phyloP scores from a whole-genome alignment of 2,329 filamentous ascomycete genomes.

The Fusarium sp. region DNA sequence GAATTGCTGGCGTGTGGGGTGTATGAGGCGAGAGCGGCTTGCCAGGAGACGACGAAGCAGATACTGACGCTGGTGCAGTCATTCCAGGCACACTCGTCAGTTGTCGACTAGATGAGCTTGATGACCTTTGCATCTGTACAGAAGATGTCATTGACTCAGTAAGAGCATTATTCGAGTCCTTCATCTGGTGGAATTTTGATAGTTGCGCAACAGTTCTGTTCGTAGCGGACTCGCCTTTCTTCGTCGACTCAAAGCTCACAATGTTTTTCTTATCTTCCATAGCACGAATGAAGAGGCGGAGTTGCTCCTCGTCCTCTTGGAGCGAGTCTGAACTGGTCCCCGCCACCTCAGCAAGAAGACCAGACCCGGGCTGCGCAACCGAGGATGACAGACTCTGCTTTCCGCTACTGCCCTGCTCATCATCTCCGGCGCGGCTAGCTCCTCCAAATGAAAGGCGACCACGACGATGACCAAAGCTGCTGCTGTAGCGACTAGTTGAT shows the following conservation, averaged over 20 bases:
- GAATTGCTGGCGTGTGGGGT: slow-evolving; percentile 92
- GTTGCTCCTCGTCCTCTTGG: slow-evolving; percentile 87
- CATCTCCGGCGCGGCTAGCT: slow-evolving; percentile 74
- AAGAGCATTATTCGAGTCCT: slow-evolving; percentile 87
- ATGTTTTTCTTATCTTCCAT: slow-evolving; percentile 91
- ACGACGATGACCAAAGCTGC: slow-evolving; percentile 90
- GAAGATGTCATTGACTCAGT: slow-evolving; percentile 96
- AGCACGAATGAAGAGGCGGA: slow-evolving; percentile 91
- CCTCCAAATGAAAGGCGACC: slow-evolving; percentile 82
- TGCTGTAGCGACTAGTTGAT: slow-evolving; percentile 87
- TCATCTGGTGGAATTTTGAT: slow-evolving; percentile 88
- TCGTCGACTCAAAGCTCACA: slow-evolving; percentile 78
- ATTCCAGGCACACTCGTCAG: slow-evolving; percentile 74
- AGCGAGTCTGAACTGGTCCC: slow-evolving; percentile 76
- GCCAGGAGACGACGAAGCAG: slow-evolving; percentile 87
- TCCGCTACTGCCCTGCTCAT: slow-evolving; percentile 85
- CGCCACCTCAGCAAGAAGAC: slow-evolving; percentile 78
- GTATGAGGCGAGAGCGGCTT: slow-evolving; percentile 92
- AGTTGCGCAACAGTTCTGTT: slow-evolving; percentile 84
- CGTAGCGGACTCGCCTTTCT: slow-evolving; percentile 76
- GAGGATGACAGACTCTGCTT: slow-evolving; percentile 81
- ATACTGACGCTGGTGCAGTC: slow-evolving; percentile 79
- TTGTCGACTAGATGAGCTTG: slow-evolving; percentile 76
- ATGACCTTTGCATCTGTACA: slow-evolving; percentile 84
- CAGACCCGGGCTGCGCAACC: slow-evolving; percentile 79